Evolutionary conservation across 2,329 filamentous ascomycete genomes (phyloP), one percentile per base, ranked within the genome.

Genomic region (Aspergillus glaucus): DNA sequence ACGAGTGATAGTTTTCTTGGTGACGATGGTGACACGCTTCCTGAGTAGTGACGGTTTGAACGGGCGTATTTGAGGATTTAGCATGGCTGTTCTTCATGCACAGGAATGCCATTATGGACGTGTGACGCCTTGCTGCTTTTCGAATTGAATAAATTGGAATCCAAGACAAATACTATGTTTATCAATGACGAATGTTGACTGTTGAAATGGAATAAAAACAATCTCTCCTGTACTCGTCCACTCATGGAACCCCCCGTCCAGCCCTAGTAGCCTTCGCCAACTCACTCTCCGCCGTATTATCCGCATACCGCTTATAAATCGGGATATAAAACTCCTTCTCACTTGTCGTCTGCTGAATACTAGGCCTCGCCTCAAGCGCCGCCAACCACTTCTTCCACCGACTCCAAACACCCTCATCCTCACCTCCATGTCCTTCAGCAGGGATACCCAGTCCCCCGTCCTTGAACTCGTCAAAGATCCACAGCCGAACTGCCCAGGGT

Each of bases 381-480:
- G 74, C 72, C 26, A 78, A 67, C 85, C 85, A 92, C 46, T 62
- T 73, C 57, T 76, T 72, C 81, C 85, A 91, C 43, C 86, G 72
- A 39, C 59, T 66, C 87, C 85, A 90, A 2, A 77, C 62, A 32
- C 64, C 64, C 46, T 81, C 79, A 34, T 86, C 79, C 6, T 75
- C 70, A 0, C 73, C 76, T 2, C 71, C 74, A 45, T 75, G 43
- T 0, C 76, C 76, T 30, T 72, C 62, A 45, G 54, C 68, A 1
- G 76, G 77, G 37, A 82, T 70, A 0, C 74, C 73, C n/a, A 75
- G 52, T 0, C 78, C 78, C 1, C 73, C 75, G 0, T 69, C 61
- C 61, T 91, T 91, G 62, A 85, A 91, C 53, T 88, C 77, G 57
- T 91, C 85, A 55, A 91, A 84, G 5, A 88, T 70, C 73, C 86